Base-by-base conservation (phyloP, 139 green algal genomes). In the Trebouxia sp. region DNA sequence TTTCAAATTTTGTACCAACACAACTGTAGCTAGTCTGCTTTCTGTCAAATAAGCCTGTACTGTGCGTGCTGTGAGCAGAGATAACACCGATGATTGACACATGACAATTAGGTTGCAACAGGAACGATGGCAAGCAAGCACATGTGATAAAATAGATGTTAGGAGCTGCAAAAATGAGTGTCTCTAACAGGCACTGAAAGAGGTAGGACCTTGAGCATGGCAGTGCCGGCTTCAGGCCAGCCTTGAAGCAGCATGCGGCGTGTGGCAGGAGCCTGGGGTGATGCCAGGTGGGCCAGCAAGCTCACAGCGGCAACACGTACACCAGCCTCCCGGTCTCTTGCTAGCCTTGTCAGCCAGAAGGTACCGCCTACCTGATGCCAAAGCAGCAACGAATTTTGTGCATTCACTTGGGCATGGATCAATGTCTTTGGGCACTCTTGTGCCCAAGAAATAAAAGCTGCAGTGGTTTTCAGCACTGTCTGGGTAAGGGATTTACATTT, bases 271-370 rank as follows among this genome's bases (percentile, higher is more conserved):
- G 87, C 87, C 4, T 41, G 65, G 11, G 87, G 87, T 28, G 43
- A 37, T 24, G 84, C 39, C 43, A 90, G 80, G n/a, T 43, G 45
- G 26, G 78, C 66, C 41, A 89, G 69, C 20, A 89, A 53, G 69
- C 75, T 47, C n/a, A 76, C 43, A 11, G 84, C 82, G 53, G 77
- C 45, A 0, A 76, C 72, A 1, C 77, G 75, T 26, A 87, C 76
- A 39, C 50, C 22, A 12, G 70, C 28, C 75, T 90, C 83, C 4
- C 79, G 53, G 69, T 88, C 82, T 0, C 82, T 58, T 28, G 78
- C 35, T 65, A 90, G 76, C 22, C 87, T 69, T 0, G 82, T 83
- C 45, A 88, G 37, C 87, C 87, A 90, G 79, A 80, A 88, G 38
- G 80, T 88, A 22, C 84, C 84, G 28, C 87, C 87, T 30, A 85